phyloP scores from a whole-genome alignment of 2,329 filamentous ascomycete species.

The Fusarium brachygibbosum region DNA sequence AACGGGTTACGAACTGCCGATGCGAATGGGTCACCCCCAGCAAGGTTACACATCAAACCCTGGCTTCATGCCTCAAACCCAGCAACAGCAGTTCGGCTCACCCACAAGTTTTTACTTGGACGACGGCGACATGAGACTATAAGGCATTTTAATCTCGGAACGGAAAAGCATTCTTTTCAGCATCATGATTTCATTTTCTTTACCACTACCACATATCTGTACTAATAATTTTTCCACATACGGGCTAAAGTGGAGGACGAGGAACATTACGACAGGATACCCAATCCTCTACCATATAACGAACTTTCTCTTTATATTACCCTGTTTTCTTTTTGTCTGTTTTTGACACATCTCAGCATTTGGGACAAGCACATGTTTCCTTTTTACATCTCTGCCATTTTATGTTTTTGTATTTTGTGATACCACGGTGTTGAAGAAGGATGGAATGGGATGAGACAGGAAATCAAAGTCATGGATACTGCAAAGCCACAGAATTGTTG shows the following conservation, averaged over 20 bases:
- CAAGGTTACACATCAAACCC: conserved; percentile 47
- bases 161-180: conserved; percentile 39
- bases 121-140: conserved; percentile 49
- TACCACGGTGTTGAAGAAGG: conserved; percentile 48
- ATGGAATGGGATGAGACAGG: conserved; percentile 38
- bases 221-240: conserved; percentile 44
- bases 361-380: conserved; percentile 24
- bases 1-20: conserved; percentile 48
- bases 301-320: conserved; percentile 32
- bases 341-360: conserved; percentile 30
- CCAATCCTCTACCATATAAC: conserved; percentile 43
- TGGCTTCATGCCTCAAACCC: conserved; percentile 45
- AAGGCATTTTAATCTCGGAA: conserved; percentile 38
- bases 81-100: conserved; percentile 49
- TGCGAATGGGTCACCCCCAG: conserved; percentile 47
- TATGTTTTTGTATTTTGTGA: conserved; percentile 47
- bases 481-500: conserved; percentile 25
- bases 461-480: conserved; percentile 30
- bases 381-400: conserved; percentile 21
- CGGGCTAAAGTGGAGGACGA: conserved; percentile 42
- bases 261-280: conserved; percentile 46
- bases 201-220: conserved; percentile 38
- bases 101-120: conserved; percentile 50
- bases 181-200: conserved; percentile 39
- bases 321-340: conserved; percentile 26